phyloP scores from a whole-genome alignment of 768 basidiomycete species.

The Crassisporium funariophilum region DNA sequence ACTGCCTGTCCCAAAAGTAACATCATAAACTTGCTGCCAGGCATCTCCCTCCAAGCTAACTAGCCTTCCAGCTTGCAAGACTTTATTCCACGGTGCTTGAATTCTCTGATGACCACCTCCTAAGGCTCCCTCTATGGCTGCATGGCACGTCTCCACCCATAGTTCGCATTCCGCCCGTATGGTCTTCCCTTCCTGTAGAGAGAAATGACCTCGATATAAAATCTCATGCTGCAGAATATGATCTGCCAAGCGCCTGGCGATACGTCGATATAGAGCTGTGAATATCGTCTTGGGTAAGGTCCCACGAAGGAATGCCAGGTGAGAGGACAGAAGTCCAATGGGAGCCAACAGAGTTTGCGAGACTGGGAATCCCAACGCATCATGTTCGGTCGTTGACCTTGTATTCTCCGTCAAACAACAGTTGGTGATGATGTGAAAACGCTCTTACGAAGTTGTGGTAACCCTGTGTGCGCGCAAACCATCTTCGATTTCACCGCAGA shows the following conservation, averaged over 20 bases:
- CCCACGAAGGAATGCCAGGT: constrained; percentile 66
- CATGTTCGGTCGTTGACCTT: constrained; percentile 22
- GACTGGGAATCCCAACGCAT: constrained; percentile 40
- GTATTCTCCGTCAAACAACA: not conserved
- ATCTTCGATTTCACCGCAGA: constrained; percentile 79
- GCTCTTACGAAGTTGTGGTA: constrained; percentile 45
- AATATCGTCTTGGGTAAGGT: constrained; percentile 61
- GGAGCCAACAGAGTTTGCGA: constrained; percentile 75
- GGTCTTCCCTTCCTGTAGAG: constrained; percentile 56
- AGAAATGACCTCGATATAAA: constrained; percentile 73
- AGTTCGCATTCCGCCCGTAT: constrained; percentile 75
- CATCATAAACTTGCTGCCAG: constrained; percentile 48
- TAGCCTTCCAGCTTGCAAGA: constrained; percentile 71
- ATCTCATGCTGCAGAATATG: constrained; percentile 86
- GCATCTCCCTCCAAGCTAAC: constrained; percentile 58
- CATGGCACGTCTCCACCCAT: constrained; percentile 80
- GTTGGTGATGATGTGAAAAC: not conserved
- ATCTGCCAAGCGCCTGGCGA: constrained; percentile 68
- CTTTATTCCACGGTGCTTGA: constrained; percentile 75
- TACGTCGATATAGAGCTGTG: constrained; percentile 72
- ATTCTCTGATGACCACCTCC: constrained; percentile 53
- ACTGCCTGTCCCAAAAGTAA: constrained; percentile 48
- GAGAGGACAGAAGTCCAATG: constrained; percentile 78
- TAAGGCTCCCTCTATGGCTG: constrained; percentile 51
- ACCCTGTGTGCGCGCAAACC: constrained; percentile 74